Base-by-base conservation (phyloP, 495 filamentous ascomycete species). In the Apiosordaria backusii region DNA sequence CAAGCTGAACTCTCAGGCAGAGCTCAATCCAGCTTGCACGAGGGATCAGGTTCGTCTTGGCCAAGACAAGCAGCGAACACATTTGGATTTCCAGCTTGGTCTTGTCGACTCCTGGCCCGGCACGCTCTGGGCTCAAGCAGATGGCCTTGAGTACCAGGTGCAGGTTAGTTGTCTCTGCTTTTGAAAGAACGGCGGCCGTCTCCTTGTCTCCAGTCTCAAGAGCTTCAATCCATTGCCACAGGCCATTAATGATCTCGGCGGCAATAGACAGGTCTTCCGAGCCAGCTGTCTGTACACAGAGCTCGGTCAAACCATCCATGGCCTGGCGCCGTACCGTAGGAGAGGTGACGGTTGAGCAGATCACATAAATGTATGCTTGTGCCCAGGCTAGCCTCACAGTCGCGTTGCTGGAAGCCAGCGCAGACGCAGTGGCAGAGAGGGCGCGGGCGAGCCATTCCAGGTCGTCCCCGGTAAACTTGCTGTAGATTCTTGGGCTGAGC, bases 21-120 rank as follows among this genome's bases (percentile, higher is more conserved):
- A 92, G 72, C 25, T 90, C 88, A 74, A 99, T 99, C 96, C 96
- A 99, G 52, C 84, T 88, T 18, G 86, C 82, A 25, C 86, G 85
- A 0, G 93, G 89, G 66, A 97, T 84, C 35, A 99, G 74, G 62
- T 92, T 86, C 23, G 87, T 84, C 19, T 91, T 88, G 63, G 88
- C 87, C n/a, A 98, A 79, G 21, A 97, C 84, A 29, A 97, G 80
- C 15, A 97, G 75, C 7, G 86, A 83, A 61, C 95, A 83, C 65
- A 96, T 85, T 70, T 92, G 87, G 9, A 77, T 72, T 67, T 89
- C 83, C 15, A 89, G 68, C 10, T 78, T 70, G 18, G 83, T 72
- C 62, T 80, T 72, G 58, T 78, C 72, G 9, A 79, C 67, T 15
- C 70, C 68, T 7, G 67, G 73, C 21, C 80, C 76, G 25, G 77